These are phyloP conservation scores for Apiotrichum siamense DNA, from an alignment of 1,284 basidiomycete species.

Conservation along the genomic window DNA sequence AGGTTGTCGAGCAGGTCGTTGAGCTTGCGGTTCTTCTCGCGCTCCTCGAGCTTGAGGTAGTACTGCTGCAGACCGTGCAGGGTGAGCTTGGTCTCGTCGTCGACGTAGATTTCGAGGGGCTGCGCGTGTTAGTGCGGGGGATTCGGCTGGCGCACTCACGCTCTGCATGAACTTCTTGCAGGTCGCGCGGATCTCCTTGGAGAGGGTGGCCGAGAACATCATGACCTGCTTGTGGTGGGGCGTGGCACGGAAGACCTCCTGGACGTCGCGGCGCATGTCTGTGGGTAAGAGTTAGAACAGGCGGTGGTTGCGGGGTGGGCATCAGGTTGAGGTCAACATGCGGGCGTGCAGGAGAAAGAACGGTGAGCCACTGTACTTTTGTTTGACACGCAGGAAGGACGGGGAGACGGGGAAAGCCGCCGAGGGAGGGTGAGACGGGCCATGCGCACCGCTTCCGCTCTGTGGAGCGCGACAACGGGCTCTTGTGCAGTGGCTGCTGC, in stretches of 20 bases:
- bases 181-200: slow-evolving; percentile 93
- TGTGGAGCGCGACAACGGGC: not conserved
- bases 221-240: slow-evolving; percentile 99
- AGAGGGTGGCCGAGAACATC: slow-evolving; percentile 99
- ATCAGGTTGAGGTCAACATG: not conserved
- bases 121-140: slow-evolving; percentile 41
- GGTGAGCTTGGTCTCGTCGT: slow-evolving; percentile 98
- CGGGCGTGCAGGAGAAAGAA: not conserved
- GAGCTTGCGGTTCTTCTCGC: slow-evolving; percentile 92
- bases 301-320: not conserved
- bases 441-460: slow-evolving; percentile 3
- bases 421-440: slow-evolving; percentile 1
- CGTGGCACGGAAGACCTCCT: slow-evolving; percentile 99
- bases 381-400: not conserved
- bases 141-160: slow-evolving; percentile 52
- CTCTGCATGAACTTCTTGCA: slow-evolving; percentile 99
- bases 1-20: slow-evolving; percentile 94
- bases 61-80: slow-evolving; percentile 98
- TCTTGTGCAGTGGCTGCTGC: slow-evolving; percentile 2
- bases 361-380: slow-evolving; percentile 12
- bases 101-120: slow-evolving; percentile 99
- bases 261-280: slow-evolving; percentile 99
- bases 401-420: not conserved
- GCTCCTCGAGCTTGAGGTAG: slow-evolving; percentile 93
- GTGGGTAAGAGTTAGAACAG: slow-evolving; percentile 21